Percentiles rank a stretch among this genome's conserved stretches.
These are phyloP conservation scores for Tubosaeta brunneosetosa DNA, from an alignment of 768 basidiomycete species.

Conservation along the genomic window DNA sequence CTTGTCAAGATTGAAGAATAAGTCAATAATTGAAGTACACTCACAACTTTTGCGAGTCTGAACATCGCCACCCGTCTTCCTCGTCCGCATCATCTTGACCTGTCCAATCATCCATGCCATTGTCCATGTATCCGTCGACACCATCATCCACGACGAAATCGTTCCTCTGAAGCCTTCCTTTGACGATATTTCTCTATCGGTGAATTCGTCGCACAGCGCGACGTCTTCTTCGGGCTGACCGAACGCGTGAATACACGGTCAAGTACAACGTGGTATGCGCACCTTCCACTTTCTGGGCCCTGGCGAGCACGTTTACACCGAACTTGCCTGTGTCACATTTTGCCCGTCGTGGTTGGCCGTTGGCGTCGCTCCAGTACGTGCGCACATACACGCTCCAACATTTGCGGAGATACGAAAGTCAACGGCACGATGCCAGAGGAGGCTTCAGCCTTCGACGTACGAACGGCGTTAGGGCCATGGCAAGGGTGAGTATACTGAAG, in stretches of 20 bases:
- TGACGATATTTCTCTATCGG: slow-evolving; percentile 90
- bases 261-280: slow-evolving; percentile 9
- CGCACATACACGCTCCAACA: slow-evolving; percentile 19
- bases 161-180: slow-evolving; percentile 73
- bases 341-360: slow-evolving; percentile 26
- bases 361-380: slow-evolving; percentile 14
- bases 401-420: slow-evolving; percentile 11
- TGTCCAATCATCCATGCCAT: slow-evolving; percentile 94
- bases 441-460: too few relatives aligned
- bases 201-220: slow-evolving; percentile 82
- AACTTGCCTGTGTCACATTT: slow-evolving; percentile 39
- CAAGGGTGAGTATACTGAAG: too few relatives aligned
- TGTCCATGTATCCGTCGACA: slow-evolving; percentile 85
- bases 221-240: slow-evolving; percentile 51
- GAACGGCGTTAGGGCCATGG: too few relatives aligned
- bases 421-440: slow-evolving; percentile 15
- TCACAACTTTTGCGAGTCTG: slow-evolving; percentile 39
- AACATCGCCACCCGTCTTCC: slow-evolving; percentile 45
- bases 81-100: slow-evolving; percentile 51
- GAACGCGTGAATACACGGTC: slow-evolving; percentile 23
- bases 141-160: slow-evolving; percentile 98
- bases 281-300: slow-evolving; percentile 59
- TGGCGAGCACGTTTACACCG: slow-evolving; percentile 54
- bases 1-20: slow-evolving; percentile 18
- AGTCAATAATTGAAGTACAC: slow-evolving; percentile 8